Evolutionary conservation across 768 basidiomycete species (phyloP).

Genomic region (Tulasnella calospora): DNA sequence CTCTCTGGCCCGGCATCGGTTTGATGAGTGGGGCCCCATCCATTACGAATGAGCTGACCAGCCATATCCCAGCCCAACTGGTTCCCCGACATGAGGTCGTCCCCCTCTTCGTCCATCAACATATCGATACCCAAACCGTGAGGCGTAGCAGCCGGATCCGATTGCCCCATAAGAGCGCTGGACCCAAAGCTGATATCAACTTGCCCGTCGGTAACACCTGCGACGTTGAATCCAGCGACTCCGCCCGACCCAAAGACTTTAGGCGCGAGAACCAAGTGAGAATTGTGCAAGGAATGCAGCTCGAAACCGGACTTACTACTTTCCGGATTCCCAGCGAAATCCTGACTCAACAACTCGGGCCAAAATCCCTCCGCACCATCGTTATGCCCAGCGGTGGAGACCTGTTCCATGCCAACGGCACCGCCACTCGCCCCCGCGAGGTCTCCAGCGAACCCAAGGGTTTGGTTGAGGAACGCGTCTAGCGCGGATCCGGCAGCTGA

Average conservation of each 20-base stretch:
- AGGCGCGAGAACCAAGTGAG: neutral
- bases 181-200: neutral
- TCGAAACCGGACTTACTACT: neutral
- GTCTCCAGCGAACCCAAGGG: neutral
- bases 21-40: neutral
- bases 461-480: neutral
- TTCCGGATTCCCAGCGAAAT: neutral
- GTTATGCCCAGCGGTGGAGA: neutral
- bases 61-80: neutral
- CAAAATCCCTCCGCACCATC: neutral
- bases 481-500: neutral
- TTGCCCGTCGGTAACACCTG: neutral
- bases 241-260: neutral
- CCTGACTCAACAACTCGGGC: neutral
- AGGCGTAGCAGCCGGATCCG: neutral
- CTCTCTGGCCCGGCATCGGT: neutral
- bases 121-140: neutral
- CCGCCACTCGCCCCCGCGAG: neutral
- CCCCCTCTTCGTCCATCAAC: neutral
- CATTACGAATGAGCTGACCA: neutral
- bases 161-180: neutral
- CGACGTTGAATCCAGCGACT: neutral
- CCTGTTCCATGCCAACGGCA: neutral
- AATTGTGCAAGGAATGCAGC: neutral
- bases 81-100: neutral